Evolutionary conservation across 106 monocot species (phyloP).

Genomic region (Dendrobium nobile): DNA sequence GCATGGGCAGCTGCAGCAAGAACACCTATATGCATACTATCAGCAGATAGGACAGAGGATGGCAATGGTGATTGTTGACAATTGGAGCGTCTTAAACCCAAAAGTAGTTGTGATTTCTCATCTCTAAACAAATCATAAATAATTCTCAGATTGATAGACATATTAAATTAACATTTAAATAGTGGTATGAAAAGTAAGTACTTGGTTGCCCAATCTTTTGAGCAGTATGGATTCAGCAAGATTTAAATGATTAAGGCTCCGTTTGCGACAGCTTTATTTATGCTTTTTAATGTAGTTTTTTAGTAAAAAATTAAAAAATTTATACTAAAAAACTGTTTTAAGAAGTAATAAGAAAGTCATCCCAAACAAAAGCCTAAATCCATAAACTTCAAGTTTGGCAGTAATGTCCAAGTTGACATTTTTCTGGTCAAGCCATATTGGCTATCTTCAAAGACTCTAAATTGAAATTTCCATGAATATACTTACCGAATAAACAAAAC

Average conservation of each 20-base stretch:
- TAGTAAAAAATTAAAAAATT: no score
- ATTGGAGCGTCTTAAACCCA: constrained; percentile 78
- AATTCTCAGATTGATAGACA: not conserved
- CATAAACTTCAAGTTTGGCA: not conserved
- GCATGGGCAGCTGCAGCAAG: constrained; percentile 97
- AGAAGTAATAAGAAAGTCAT: no score
- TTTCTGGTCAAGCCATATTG: not conserved
- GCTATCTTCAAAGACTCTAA: not conserved
- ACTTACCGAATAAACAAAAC: constrained; percentile 84
- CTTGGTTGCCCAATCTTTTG: not conserved
- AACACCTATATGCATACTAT: constrained; percentile 97
- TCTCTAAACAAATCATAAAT: constrained; percentile 36
- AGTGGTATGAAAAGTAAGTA: not conserved
- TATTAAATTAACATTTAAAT: not conserved
- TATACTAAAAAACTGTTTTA: no score
- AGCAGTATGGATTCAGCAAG: not conserved
- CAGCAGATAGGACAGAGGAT: constrained; percentile 87
- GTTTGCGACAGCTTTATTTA: no score
- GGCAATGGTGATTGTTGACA: constrained; percentile 61
- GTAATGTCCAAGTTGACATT: not conserved
- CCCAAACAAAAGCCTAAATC: not conserved
- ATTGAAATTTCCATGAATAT: not conserved
- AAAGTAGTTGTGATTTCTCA: constrained; percentile 79
- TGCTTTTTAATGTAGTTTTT: no score
- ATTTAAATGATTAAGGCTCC: not conserved